Evolutionary conservation across 2,329 filamentous ascomycete species (phyloP).

Genomic region (Pseudogymnoascus sp.): DNA sequence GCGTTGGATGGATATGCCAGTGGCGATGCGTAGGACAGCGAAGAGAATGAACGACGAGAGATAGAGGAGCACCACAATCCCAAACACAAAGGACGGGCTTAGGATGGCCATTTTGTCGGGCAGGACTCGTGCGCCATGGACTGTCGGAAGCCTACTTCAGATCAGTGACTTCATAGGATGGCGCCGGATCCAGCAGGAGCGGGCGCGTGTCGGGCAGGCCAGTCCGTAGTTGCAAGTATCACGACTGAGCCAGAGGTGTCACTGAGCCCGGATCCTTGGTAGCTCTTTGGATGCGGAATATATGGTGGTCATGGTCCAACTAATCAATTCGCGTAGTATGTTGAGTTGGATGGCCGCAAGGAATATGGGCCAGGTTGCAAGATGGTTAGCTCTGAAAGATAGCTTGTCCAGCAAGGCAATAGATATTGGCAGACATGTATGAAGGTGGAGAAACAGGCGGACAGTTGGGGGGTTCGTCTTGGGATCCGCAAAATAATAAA

Average conservation of each 20-base stretch:
- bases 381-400: not conserved
- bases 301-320: slow-evolving; percentile 6
- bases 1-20: slow-evolving; percentile 90
- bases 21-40: slow-evolving; percentile 83
- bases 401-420: not conserved
- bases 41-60: slow-evolving; percentile 89
- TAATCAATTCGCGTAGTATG: not conserved
- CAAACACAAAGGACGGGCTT: slow-evolving; percentile 76
- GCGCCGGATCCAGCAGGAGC: not conserved
- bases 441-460: not conserved
- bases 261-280: not conserved
- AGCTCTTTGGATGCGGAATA: slow-evolving; percentile 1
- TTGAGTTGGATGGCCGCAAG: not conserved
- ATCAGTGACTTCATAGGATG: not conserved
- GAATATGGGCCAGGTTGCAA: not conserved
- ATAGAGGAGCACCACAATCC: slow-evolving; percentile 77
- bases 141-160: not conserved
- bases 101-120: slow-evolving; percentile 51
- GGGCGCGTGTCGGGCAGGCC: not conserved
- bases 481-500: not conserved
- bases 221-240: not conserved
- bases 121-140: slow-evolving; percentile 2
- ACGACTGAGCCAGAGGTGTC: not conserved
- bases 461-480: not conserved
- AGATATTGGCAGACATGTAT: not conserved